Conservation (phyloP, 257 asterid species). For the Linaria vulgaris region DNA sequence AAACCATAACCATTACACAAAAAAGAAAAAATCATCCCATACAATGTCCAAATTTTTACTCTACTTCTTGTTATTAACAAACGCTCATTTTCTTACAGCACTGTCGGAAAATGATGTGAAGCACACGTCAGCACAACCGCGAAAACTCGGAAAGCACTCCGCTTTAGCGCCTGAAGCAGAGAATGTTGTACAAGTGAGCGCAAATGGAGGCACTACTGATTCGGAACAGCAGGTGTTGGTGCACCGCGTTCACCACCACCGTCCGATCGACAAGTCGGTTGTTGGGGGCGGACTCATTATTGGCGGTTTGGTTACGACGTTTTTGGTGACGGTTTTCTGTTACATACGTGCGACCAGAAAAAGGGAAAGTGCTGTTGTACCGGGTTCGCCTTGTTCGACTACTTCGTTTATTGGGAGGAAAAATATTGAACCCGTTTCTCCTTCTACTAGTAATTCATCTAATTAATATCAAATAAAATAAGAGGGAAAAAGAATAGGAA, state of each 20-base stretch:
- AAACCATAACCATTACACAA: no score
- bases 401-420: neutral
- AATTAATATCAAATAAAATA: neutral
- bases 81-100: no score
- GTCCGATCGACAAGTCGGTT: conserved; percentile 29
- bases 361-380: conserved; percentile 23
- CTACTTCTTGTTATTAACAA: no score
- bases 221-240: conserved; percentile 24
- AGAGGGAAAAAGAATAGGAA: neutral
- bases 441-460: no score
- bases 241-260: conserved; percentile 20
- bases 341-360: conserved; percentile 66
- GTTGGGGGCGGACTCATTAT: conserved; percentile 37
- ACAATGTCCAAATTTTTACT: no score
- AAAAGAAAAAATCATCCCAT: no score
- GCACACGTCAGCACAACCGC: no score
- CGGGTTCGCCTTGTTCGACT: neutral
- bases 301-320: conserved; percentile 32
- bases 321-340: conserved; percentile 50
- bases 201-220: conserved; percentile 10
- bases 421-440: no score
- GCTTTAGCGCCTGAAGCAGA: conserved; percentile 16
- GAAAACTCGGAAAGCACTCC: neutral
- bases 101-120: no score
- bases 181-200: neutral